phyloP scores from a whole-genome alignment of 208 protist genomes.

The Entamoeba invadens region DNA sequence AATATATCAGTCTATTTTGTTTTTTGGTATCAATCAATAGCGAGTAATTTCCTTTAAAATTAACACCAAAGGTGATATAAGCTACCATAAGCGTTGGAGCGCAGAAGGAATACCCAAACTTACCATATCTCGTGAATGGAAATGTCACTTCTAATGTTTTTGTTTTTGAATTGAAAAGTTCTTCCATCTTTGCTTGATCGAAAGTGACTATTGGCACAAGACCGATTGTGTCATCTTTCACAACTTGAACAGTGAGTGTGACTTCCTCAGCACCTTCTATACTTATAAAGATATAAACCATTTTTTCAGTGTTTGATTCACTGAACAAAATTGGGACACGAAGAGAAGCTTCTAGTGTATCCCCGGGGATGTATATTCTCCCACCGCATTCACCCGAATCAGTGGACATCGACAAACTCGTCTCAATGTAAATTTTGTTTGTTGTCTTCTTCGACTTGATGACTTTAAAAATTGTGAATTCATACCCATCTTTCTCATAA shows the following conservation, averaged over 20 bases:
- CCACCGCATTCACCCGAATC: not conserved
- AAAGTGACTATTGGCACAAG: not conserved
- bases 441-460: not conserved
- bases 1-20: not conserved
- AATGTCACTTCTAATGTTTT: not conserved
- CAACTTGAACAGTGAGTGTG: not conserved
- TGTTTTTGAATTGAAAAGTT: not conserved
- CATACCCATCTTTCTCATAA: not conserved
- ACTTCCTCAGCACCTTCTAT: not conserved
- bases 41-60: not conserved
- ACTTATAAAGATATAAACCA: not conserved
- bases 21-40: not conserved
- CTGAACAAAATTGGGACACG: not conserved
- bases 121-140: not conserved
- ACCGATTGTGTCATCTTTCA: not conserved
- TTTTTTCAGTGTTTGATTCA: not conserved
- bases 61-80: not conserved
- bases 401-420: not conserved
- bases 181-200: not conserved
- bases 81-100: not conserved
- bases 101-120: not conserved
- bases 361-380: not conserved
- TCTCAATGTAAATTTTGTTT: not conserved
- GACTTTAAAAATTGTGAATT: not conserved
- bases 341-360: not conserved